Evolutionary conservation across 108 stramenopile genomes (phyloP).

Genomic region (Cylindrotheca fusiformis): DNA sequence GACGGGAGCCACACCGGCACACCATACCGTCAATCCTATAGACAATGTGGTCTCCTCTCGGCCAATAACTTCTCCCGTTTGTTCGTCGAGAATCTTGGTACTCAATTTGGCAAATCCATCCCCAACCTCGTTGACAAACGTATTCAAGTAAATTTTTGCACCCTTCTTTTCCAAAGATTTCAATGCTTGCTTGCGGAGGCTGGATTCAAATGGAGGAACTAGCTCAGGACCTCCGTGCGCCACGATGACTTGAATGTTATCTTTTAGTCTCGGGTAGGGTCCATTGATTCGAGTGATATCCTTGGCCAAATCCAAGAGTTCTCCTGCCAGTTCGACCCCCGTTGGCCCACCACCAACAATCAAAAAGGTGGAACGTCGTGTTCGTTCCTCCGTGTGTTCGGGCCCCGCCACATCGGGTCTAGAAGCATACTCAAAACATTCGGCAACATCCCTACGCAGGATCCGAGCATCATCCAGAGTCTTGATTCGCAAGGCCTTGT

Average conservation of each 20-base stretch:
- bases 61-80: conserved; percentile 21
- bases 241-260: conserved; percentile 41
- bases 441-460: conserved; percentile 40
- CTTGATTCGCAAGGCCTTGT: conserved; percentile 37
- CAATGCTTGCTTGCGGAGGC: conserved; percentile 42
- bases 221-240: conserved; percentile 53
- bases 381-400: conserved; percentile 25
- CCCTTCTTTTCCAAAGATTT: conserved; percentile 36
- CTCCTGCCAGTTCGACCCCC: conserved; percentile 70
- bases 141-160: conserved; percentile 53
- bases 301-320: conserved; percentile 54
- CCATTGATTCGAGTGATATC: conserved; percentile 41
- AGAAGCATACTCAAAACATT: conserved; percentile 57
- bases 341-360: conserved; percentile 73
- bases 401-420: conserved; percentile 36
- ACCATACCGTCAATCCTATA: conserved; percentile 53
- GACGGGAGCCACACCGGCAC: conserved; percentile 61
- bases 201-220: conserved; percentile 53
- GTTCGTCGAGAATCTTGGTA: conserved; percentile 31
- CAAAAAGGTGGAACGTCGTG: conserved; percentile 36
- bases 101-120: conserved; percentile 32
- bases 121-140: conserved; percentile 45
- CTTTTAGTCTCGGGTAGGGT: conserved; percentile 42
- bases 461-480: conserved; percentile 46
- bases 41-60: conserved; percentile 36